Evolutionary conservation across 2,329 filamentous ascomycete species (phyloP), one percentile per base, ranked within the genome.

Genomic region (Emmonsiellopsis sp.): DNA sequence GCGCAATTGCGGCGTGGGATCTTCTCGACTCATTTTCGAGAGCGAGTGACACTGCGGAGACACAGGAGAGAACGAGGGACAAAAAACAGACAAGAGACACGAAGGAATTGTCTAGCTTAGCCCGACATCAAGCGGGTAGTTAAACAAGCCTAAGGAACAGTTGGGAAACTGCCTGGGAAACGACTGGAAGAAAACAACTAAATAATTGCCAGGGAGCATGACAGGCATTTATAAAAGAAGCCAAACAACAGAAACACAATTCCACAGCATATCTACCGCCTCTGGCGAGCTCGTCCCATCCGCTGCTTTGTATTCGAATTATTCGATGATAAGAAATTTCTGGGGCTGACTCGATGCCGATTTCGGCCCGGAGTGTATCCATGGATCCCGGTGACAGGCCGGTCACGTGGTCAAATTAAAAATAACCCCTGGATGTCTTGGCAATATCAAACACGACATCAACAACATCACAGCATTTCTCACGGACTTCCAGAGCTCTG

Each of bases 11-110:
- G 50, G 21, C 13, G 49, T 33, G 21, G 50, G 21, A n/a, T 46
- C 39, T n/a, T 36, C 42, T 9, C 39, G 40, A 40, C 50, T 52
- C 50, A 52, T 52, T 39, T 43, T 52, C 42, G 50, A 37, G 9
- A 40, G n/a, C 32, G 32, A 8, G 17, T 10, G 9, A 32, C 4
- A 31, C 11, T 7, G 31, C 7, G 2, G 11, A 49, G 11, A 48
- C n/a, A n/a, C 14, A 37, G 14, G 33, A 8, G n/a, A 10, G 8
- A 36, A 5, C 34, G 21, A 27, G 27, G 21, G 34, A 14, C 32
- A 37, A 48, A 48, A 9, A 47, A 33, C 7, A 14, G 17, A 42
- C 14, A 14, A 42, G 40, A 17, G 3, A 40, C 27, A 21, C 2
- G 9, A 39, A 39, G 9, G 13, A 10, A 39, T 27, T 27, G 0